A percentile compares a stretch with the other conserved stretches of the same genome.
Evolutionary conservation across 352 stramenopile species (phyloP).

Genomic region (Phytophthora tubulina): DNA sequence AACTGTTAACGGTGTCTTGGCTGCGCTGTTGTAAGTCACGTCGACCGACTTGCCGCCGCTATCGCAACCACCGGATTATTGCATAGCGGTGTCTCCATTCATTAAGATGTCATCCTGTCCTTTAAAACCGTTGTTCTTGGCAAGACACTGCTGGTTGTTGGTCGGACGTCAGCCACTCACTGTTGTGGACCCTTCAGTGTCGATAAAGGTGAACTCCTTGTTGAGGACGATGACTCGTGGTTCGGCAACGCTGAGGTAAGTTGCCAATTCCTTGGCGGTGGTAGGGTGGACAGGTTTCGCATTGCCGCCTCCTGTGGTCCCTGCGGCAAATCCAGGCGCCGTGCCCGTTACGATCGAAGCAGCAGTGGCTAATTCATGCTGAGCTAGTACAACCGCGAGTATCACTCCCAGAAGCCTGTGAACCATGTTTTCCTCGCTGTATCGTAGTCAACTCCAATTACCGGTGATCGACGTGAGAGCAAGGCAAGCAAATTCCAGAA

Average conservation of each 20-base stretch:
- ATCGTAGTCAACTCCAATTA: too few relatives aligned
- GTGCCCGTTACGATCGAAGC: conserved; percentile 17
- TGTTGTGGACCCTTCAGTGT: conserved; percentile 37
- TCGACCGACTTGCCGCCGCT: conserved; percentile 24
- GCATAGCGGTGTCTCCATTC: conserved; percentile 28
- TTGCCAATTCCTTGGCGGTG: conserved; percentile 31
- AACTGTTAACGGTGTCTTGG: conserved; percentile 23
- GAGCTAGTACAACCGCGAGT: conserved; percentile 11
- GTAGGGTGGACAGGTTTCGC: conserved; percentile 34
- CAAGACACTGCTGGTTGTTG: conserved; percentile 39
- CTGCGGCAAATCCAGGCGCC: conserved; percentile 35
- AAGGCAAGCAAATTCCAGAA: conserved; percentile 9
- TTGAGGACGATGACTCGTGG: conserved; percentile 45
- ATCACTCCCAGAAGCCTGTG: conserved; percentile 1
- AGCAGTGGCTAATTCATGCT: conserved; percentile 10
- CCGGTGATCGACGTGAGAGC: neutral
- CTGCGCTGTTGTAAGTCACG: conserved; percentile 38
- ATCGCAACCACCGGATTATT: conserved; percentile 38
- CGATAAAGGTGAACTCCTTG: conserved; percentile 35
- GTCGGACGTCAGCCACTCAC: conserved; percentile 34
- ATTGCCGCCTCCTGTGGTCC: conserved; percentile 40
- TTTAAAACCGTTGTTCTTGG: conserved; percentile 53
- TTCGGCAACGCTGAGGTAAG: conserved; percentile 28
- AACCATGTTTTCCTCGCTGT: conserved; percentile 6
- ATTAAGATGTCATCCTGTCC: conserved; percentile 55